Conservation (phyloP, 2,329 filamentous ascomycete genomes). For the Trichoderma sp. region DNA sequence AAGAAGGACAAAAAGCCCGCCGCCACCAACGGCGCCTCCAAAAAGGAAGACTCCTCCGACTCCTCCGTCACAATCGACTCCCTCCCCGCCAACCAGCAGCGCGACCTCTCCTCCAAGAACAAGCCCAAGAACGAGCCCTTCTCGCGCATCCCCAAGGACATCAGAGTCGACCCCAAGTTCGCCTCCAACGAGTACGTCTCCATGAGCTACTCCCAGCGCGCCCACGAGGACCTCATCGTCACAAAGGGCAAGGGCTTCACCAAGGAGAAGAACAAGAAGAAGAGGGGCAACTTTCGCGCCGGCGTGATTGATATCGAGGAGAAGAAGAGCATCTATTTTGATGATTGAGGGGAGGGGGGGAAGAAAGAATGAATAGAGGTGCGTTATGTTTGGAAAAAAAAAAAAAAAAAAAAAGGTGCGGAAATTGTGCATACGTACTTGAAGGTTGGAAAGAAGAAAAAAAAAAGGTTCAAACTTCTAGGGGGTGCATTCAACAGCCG, state of each 20-base stretch:
- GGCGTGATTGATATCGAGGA: constrained; percentile 79
- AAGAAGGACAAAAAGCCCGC: constrained; percentile 24
- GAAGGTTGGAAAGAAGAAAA: neutral
- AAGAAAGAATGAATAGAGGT: neutral
- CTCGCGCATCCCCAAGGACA: constrained; percentile 70
- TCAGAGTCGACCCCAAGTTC: constrained; percentile 65
- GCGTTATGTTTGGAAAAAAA: neutral
- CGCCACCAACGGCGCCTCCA: neutral
- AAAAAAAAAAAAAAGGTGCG: too few relatives aligned
- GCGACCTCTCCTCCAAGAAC: constrained; percentile 33
- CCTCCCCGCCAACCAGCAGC: constrained; percentile 46
- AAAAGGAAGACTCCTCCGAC: constrained; percentile 35
- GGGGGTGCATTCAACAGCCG: constrained; percentile 25
- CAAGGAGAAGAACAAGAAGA: constrained; percentile 99
- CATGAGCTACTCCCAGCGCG: constrained; percentile 85
- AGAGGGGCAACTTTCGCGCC: constrained; percentile 84
- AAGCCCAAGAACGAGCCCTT: constrained; percentile 64
- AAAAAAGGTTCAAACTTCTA: neutral
- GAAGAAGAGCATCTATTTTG: constrained; percentile 90
- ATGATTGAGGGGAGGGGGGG: constrained; percentile 57
- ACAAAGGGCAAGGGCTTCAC: constrained; percentile 97
- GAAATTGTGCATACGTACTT: too few relatives aligned
- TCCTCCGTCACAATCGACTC: constrained; percentile 54
- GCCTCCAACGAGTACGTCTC: constrained; percentile 76
- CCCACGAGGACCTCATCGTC: constrained; percentile 81